Percentiles rank a stretch among this genome's conserved stretches.
These are phyloP conservation scores for Myrmaecium sp. DNA, from an alignment of 2,329 filamentous ascomycete genomes.

Conservation along the genomic window DNA sequence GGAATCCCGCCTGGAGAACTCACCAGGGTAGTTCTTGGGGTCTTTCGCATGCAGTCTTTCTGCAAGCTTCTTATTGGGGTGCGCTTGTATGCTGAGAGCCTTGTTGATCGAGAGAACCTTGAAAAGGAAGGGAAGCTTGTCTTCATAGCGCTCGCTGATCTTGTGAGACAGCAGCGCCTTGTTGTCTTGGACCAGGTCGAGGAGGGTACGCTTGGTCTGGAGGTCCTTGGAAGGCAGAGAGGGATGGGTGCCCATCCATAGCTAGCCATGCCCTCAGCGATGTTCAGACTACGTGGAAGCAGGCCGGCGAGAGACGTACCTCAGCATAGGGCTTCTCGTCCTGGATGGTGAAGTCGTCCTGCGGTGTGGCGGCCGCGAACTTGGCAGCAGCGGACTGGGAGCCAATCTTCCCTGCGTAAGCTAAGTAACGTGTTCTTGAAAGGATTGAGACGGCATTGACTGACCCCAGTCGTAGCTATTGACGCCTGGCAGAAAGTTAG, in stretches of 20 bases:
- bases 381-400: conserved; percentile 47
- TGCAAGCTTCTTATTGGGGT: conserved; percentile 53
- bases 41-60: conserved; percentile 45
- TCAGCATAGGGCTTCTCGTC: conserved; percentile 47
- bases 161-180: conserved; percentile 44
- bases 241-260: conserved; percentile 67
- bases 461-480: too few species aligned
- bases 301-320: conserved; percentile 19
- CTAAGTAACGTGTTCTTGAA: too few species aligned
- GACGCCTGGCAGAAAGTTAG: too few species aligned
- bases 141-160: conserved; percentile 40
- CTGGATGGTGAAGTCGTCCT: conserved; percentile 45
- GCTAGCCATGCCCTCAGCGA: too few species aligned
- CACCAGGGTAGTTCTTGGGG: conserved; percentile 42
- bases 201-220: conserved; percentile 44
- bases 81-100: conserved; percentile 57
- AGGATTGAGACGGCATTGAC: too few species aligned
- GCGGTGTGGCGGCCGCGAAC: conserved; percentile 48
- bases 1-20: too few species aligned
- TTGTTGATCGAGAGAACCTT: conserved; percentile 65
- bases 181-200: conserved; percentile 46
- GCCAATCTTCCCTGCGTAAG: too few species aligned
- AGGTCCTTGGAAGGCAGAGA: conserved; percentile 44
- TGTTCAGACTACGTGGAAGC: neutral
- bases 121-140: conserved; percentile 53